Conservation (phyloP, 352 stramenopile genomes). For the Globisporangium camurandrum region DNA sequence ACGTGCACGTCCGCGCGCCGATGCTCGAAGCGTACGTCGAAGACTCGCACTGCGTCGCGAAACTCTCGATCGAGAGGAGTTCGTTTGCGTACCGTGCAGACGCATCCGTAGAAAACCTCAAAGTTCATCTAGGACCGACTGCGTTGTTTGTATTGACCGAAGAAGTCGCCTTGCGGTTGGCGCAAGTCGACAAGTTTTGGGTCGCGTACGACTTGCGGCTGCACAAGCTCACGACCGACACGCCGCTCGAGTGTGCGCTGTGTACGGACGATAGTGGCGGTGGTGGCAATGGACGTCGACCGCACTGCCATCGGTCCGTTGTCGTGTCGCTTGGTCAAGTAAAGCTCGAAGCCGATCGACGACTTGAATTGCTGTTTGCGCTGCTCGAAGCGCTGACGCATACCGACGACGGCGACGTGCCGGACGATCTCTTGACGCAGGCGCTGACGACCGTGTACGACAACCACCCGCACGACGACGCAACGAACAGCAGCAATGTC, state of each 20-base stretch:
- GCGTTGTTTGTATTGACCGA: slow-evolving; percentile 80
- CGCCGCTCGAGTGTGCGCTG: slow-evolving; percentile 37
- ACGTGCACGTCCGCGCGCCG: slow-evolving; percentile 63
- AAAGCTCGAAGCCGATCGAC: slow-evolving; percentile 78
- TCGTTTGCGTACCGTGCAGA: slow-evolving; percentile 62
- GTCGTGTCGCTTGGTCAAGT: slow-evolving; percentile 69
- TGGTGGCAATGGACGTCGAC: too few relatives aligned
- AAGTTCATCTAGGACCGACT: slow-evolving; percentile 63
- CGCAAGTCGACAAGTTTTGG: slow-evolving; percentile 78
- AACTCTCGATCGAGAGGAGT: slow-evolving; percentile 77
- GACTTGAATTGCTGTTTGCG: slow-evolving; percentile 75
- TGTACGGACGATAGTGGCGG: slow-evolving; percentile 54
- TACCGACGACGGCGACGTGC: slow-evolving; percentile 17
- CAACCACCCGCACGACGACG: slow-evolving; percentile 13
- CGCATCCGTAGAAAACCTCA: slow-evolving; percentile 51
- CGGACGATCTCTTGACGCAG: slow-evolving; percentile 22
- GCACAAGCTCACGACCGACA: slow-evolving; percentile 32
- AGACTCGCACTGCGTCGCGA: slow-evolving; percentile 82
- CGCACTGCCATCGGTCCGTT: slow-evolving; percentile 56
- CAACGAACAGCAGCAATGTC: too few relatives aligned
- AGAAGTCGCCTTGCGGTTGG: slow-evolving; percentile 79
- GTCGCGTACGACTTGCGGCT: slow-evolving; percentile 68
- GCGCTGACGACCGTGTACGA: slow-evolving; percentile 19
- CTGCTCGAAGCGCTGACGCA: slow-evolving; percentile 64
- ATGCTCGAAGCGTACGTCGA: slow-evolving; percentile 84